Conservation (phyloP, 1,284 basidiomycete species). For the Hymenochaete sp. region DNA sequence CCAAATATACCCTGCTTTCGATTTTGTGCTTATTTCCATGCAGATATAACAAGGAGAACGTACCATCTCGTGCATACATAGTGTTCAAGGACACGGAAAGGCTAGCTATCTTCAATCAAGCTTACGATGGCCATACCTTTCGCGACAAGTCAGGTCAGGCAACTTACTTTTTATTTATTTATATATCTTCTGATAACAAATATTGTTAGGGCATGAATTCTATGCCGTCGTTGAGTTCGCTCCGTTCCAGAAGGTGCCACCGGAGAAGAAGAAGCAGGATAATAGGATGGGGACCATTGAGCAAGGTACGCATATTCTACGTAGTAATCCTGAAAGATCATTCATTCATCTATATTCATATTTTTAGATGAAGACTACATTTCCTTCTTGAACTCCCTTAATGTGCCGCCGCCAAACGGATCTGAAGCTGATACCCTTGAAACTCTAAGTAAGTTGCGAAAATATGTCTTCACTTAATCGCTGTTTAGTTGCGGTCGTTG, state of each 20-base stretch:
- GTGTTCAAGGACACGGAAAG: constrained; percentile 72
- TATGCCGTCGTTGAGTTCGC: constrained; percentile 90
- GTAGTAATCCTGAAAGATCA: background rate
- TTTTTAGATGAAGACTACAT: constrained; percentile 67
- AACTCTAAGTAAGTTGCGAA: constrained; percentile 42
- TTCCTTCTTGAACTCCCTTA: constrained; percentile 67
- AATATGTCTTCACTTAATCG: constrained; percentile 3
- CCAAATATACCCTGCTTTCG: background rate
- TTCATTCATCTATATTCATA: constrained; percentile 1
- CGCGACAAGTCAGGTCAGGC: constrained; percentile 79
- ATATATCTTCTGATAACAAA: constrained; percentile 5
- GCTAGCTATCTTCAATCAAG: constrained; percentile 70
- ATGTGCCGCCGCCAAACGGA: constrained; percentile 36
- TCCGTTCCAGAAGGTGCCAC: constrained; percentile 80
- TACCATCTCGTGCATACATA: constrained; percentile 86
- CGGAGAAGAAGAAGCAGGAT: constrained; percentile 67
- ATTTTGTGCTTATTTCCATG: background rate
- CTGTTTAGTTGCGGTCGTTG: background rate
- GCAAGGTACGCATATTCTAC: constrained; percentile 44
- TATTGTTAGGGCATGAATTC: constrained; percentile 67
- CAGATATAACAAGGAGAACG: constrained; percentile 72
- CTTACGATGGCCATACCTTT: constrained; percentile 89
- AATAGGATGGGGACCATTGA: constrained; percentile 68
- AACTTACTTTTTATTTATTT: constrained; percentile 1
- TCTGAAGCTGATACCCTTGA: constrained; percentile 54